phyloP scores from a whole-genome alignment of 345 rosid species.

The Psidium friedrichsthalianum region DNA sequence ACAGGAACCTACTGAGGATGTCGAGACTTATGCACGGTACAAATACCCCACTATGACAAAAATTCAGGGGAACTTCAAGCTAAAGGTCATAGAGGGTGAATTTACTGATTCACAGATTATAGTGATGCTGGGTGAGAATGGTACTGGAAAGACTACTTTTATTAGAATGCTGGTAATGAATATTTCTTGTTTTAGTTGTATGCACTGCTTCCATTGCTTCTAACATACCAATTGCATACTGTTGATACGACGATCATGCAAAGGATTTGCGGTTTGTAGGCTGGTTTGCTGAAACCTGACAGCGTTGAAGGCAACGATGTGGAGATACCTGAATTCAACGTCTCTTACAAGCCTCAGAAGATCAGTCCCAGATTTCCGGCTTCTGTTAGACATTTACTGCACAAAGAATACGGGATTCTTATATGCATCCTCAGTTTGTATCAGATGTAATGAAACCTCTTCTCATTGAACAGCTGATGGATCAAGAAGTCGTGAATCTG shows the following conservation, averaged over 20 bases:
- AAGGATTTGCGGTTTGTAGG: slow-evolving; percentile 29
- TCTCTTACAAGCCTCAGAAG: slow-evolving; percentile 97
- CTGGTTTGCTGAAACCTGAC: slow-evolving; percentile 90
- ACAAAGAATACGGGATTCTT: slow-evolving; percentile 85
- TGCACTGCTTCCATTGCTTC: background rate
- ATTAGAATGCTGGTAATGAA: slow-evolving; percentile 89
- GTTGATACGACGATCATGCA: background rate
- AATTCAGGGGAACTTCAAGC: slow-evolving; percentile 75
- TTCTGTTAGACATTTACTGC: slow-evolving; percentile 79
- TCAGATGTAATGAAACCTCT: slow-evolving; percentile 99
- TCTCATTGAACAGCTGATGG: slow-evolving; percentile 93
- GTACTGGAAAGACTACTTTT: slow-evolving; percentile 96
- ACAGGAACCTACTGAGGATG: slow-evolving; percentile 77
- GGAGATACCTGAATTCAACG: slow-evolving; percentile 92
- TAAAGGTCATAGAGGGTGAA: slow-evolving; percentile 86
- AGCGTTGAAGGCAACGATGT: slow-evolving; percentile 52
- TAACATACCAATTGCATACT: background rate
- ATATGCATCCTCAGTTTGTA: slow-evolving; percentile 87
- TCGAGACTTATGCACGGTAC: slow-evolving; percentile 94
- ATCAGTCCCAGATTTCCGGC: slow-evolving; percentile 78
- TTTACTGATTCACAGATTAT: slow-evolving; percentile 97
- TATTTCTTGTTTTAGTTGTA: background rate
- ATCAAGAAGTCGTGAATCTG: slow-evolving; percentile 88
- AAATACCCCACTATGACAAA: slow-evolving; percentile 86
- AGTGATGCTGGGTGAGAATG: slow-evolving; percentile 98